Conservation (phyloP, 2,329 filamentous ascomycete species). For the Alternaria sp. region DNA sequence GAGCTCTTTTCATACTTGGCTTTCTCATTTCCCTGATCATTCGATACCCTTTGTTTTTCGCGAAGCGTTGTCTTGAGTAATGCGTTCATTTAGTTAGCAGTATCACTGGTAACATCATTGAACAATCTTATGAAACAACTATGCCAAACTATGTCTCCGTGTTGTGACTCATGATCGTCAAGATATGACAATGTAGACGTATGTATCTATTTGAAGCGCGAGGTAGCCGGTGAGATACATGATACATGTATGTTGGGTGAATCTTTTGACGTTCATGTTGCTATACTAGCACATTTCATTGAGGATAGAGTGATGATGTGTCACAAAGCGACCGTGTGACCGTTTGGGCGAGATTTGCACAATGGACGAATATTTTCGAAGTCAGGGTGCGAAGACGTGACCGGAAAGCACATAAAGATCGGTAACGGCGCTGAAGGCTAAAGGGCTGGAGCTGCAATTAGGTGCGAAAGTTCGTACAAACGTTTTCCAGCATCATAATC, state of each 20-base stretch:
- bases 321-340: background rate
- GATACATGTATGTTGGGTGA: background rate
- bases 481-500: background rate
- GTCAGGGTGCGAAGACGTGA: too few relatives aligned
- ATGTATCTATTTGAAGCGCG: background rate
- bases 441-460: background rate
- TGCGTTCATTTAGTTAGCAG: background rate
- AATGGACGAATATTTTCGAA: too few relatives aligned
- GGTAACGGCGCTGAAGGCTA: too few relatives aligned
- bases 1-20: slow-evolving; percentile 17
- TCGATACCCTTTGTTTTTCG: slow-evolving; percentile 22
- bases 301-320: background rate
- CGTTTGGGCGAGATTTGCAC: too few relatives aligned
- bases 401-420: background rate
- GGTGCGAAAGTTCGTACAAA: background rate
- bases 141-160: background rate
- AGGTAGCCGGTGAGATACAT: too few relatives aligned
- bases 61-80: slow-evolving; percentile 5
- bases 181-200: background rate
- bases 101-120: background rate
- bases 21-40: slow-evolving; percentile 17
- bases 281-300: background rate
- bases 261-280: background rate
- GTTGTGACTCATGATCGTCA: background rate
- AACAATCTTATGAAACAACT: background rate